Conservation (phyloP, 2,329 filamentous ascomycete genomes). For the Sarocladium oryzae region DNA sequence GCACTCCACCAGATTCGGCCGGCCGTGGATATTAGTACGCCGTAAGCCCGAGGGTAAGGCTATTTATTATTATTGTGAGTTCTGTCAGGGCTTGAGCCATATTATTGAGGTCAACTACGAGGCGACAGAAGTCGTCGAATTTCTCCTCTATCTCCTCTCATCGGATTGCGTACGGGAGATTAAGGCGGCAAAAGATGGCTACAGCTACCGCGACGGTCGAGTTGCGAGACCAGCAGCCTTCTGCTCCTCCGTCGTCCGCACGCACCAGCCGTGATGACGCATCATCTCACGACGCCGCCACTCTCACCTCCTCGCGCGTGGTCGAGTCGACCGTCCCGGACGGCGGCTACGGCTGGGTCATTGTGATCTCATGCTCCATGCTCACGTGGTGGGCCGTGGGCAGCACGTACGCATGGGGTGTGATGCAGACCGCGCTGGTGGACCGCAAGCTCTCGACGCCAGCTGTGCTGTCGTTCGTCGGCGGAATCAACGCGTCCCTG, state of each 20-base stretch:
- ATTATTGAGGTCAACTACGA: too few species aligned
- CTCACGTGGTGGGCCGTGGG: slow-evolving; percentile 52
- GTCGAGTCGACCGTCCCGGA: slow-evolving; percentile 43
- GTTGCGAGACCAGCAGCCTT: not conserved
- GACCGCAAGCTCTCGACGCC: slow-evolving; percentile 39
- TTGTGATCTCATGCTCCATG: slow-evolving; percentile 43
- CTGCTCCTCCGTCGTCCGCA: not conserved
- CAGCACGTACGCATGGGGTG: slow-evolving; percentile 52
- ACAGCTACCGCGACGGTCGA: not conserved
- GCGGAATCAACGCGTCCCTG: slow-evolving; percentile 43
- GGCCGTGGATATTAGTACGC: too few species aligned
- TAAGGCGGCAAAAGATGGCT: too few species aligned
- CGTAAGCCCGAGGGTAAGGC: not conserved
- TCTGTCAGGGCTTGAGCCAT: too few species aligned
- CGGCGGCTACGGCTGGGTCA: slow-evolving; percentile 50
- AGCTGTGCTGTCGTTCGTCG: slow-evolving; percentile 52
- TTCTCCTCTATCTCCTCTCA: too few species aligned
- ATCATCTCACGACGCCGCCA: not conserved
- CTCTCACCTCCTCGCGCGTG: slow-evolving; percentile 25
- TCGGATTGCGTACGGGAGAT: too few species aligned
- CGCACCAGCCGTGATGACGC: not conserved
- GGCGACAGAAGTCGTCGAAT: too few species aligned
- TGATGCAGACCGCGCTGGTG: slow-evolving; percentile 52
- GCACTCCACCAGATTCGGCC: not conserved
- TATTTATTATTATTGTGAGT: too few species aligned